Percentiles rank a stretch among this genome's conserved stretches.
These are phyloP conservation scores for Leccinum pellstonianum DNA, from an alignment of 768 basidiomycete species.

Conservation along the genomic window DNA sequence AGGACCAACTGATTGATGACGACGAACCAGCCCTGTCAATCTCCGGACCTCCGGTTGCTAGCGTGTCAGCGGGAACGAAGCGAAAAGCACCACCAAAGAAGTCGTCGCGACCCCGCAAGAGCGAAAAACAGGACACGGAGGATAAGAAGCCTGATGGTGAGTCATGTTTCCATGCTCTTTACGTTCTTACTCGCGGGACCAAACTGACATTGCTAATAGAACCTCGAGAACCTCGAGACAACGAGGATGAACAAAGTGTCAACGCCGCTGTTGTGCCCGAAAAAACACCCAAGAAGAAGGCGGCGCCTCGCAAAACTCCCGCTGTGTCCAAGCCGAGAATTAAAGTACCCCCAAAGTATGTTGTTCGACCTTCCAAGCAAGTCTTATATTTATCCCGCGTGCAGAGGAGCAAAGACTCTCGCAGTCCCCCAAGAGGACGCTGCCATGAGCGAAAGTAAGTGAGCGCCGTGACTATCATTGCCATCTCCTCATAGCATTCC, in stretches of 20 bases:
- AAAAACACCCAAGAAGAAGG: constrained; percentile 50
- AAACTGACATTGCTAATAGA: constrained; percentile 20
- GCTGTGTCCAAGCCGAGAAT: constrained; percentile 36
- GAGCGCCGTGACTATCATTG: constrained; percentile 2
- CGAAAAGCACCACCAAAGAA: constrained; percentile 49
- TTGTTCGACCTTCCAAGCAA: neutral
- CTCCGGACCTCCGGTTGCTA: constrained; percentile 25
- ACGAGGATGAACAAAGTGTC: constrained; percentile 20
- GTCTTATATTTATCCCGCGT: constrained; percentile 14
- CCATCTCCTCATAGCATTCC: constrained; percentile 7
- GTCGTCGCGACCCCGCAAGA: constrained; percentile 52
- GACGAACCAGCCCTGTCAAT: constrained; percentile 37
- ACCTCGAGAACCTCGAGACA: constrained; percentile 31
- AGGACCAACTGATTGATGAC: constrained; percentile 81
- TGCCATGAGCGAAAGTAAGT: constrained; percentile 61
- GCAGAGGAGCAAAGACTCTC: constrained; percentile 29
- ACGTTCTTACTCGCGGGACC: constrained; percentile 13
- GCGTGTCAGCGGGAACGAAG: constrained; percentile 42
- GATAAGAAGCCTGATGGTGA: constrained; percentile 47
- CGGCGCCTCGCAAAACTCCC: constrained; percentile 42
- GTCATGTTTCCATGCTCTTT: constrained; percentile 30
- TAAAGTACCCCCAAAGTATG: constrained; percentile 33
- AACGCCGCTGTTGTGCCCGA: constrained; percentile 25
- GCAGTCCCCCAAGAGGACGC: constrained; percentile 47
- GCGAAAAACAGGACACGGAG: constrained; percentile 44